Evolutionary conservation across 73 alveolate species (phyloP).

Genomic region (Tetrahymena elliotti): DNA sequence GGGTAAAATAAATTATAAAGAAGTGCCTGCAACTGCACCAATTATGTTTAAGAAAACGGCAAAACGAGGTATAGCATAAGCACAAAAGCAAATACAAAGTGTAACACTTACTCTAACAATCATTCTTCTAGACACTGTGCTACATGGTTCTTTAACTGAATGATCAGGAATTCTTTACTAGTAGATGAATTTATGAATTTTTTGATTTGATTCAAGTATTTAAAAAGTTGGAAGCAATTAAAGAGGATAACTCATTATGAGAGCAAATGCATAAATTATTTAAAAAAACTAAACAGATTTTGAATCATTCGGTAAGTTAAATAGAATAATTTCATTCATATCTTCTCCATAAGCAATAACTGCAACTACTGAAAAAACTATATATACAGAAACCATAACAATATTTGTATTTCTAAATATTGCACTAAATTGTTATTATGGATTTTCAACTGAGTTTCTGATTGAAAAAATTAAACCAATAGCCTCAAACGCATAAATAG

Average conservation of each 20-base stretch:
- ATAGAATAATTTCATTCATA: slow-evolving; percentile 11
- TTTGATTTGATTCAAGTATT: neutral
- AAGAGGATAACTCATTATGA: slow-evolving; percentile 22
- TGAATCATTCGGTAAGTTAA: slow-evolving; percentile 1
- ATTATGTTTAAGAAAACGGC: slow-evolving; percentile 16
- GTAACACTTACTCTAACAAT: slow-evolving; percentile 4
- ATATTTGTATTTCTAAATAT: slow-evolving; percentile 16
- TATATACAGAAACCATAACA: neutral
- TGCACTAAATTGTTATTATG: neutral
- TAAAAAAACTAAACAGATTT: slow-evolving; percentile 2
- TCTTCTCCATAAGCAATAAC: slow-evolving; percentile 14
- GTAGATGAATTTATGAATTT: neutral
- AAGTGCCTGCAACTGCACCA: slow-evolving; percentile 33
- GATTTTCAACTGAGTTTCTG: slow-evolving; percentile 6
- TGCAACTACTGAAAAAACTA: slow-evolving; percentile 13
- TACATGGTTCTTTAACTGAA: neutral
- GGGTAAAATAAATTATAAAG: slow-evolving; percentile 16
- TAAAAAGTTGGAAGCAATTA: slow-evolving; percentile 20
- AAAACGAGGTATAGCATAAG: slow-evolving; percentile 20
- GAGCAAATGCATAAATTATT: slow-evolving; percentile 28
- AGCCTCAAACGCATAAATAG: slow-evolving; percentile 35
- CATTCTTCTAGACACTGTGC: neutral
- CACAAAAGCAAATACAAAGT: neutral
- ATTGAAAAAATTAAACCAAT: slow-evolving; percentile 17
- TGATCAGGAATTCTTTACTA: neutral